Evolutionary conservation across 306 rosid species (phyloP), one percentile per base, ranked within the genome.

Genomic region (Biancaea sappan): DNA sequence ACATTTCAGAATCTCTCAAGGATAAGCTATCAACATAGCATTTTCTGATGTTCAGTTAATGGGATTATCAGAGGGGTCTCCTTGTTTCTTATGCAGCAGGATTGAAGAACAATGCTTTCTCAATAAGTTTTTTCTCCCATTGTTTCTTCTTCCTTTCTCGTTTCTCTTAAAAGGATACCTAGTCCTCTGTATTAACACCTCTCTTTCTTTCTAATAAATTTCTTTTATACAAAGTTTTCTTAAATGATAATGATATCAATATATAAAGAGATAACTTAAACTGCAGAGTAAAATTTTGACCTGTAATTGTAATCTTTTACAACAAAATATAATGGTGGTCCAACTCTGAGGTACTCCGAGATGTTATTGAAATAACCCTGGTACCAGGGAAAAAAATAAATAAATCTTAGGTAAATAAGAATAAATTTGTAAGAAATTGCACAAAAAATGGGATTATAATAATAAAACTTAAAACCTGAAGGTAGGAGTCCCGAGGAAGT

Each of bases 401-500:
- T 11, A 59, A 71, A 18, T 11, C 25, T 72, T 46, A 43, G 37
- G 53, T 10, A 43, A 67, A 67, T 21, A 73, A 73, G 60, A 76
- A 71, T 44, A 41, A 32, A 53, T 68, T 44, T 68, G 47, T 74
- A 31, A 77, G 77, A 44, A 70, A 73, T 40, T 40, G 75, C 50
- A 14, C 60, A 71, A 32, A 58, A 41, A 47, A 74, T 14, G 62
- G 40, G 69, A 66, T 67, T 38, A 40, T 38, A 66, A 50, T 25
- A 19, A 68, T 22, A 75, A 60, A 73, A 56, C 73, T 60, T 68
- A 74, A 63, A 74, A 94, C 98, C 98, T 94, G 98, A 71, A 94
- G 98, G 80, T 94, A 94, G 82, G 98, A 94, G 84, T 94, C 92
- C 63, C 96, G 86, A 3, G 98, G 98, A 90, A 94, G 98, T 80